Percentiles rank a stretch among this genome's conserved stretches.
Conservation (phyloP, 1,284 basidiomycete genomes). For the Tremellales sp. region DNA sequence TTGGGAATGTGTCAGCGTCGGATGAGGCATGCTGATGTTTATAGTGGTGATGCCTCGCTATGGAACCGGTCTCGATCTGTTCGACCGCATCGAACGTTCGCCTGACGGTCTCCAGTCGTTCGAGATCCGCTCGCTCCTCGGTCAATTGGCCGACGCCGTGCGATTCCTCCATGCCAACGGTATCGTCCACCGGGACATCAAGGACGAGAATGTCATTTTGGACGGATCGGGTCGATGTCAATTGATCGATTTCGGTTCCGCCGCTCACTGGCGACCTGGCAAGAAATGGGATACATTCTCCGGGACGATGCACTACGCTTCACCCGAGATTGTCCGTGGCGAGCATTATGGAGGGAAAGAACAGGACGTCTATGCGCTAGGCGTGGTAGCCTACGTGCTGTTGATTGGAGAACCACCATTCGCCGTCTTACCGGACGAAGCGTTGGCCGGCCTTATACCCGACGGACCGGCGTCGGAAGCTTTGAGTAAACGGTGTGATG, state of each 20-base stretch:
- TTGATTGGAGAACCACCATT: conserved; percentile 95
- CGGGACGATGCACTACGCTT: conserved; percentile 87
- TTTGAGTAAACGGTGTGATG: conserved; percentile 35
- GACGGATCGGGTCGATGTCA: conserved; percentile 62
- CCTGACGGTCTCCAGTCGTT: conserved; percentile 77
- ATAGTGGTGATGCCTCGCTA: conserved; percentile 53
- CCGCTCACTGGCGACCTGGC: conserved; percentile 67
- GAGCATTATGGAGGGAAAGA: conserved; percentile 93
- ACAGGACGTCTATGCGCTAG: conserved; percentile 97
- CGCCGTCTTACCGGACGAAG: conserved; percentile 52
- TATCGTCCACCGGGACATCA: conserved; percentile 96
- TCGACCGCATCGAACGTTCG: conserved; percentile 87
- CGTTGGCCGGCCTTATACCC: conserved; percentile 30
- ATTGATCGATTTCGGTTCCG: conserved; percentile 86
- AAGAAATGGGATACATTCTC: conserved; percentile 90
- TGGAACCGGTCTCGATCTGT: conserved; percentile 66
- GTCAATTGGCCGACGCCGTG: conserved; percentile 90
- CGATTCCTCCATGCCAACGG: conserved; percentile 86
- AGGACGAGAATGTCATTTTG: conserved; percentile 88
- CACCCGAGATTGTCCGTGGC: conserved; percentile 91
- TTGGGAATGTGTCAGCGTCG: background rate
- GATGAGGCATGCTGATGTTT: background rate
- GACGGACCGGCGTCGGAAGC: conserved; percentile 31
- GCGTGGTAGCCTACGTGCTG: conserved; percentile 95
- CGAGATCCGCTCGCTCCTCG: conserved; percentile 77